A percentile compares a stretch with the other conserved stretches of the same genome.
These are phyloP conservation scores for Halenospora varia DNA, from an alignment of 495 filamentous ascomycete species.

Conservation along the genomic window DNA sequence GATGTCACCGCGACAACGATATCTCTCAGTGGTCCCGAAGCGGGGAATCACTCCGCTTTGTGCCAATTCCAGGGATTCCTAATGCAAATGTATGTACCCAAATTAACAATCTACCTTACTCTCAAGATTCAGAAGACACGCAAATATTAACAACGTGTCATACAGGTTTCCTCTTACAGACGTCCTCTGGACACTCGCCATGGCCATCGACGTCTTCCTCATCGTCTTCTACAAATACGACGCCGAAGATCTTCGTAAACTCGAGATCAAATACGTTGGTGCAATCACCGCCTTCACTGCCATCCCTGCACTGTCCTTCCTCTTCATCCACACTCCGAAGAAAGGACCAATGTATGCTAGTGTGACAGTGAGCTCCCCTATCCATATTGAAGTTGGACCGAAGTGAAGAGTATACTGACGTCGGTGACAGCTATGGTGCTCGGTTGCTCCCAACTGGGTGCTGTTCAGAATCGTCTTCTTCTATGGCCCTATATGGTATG, in stretches of 20 bases:
- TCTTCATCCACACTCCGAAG: constrained; percentile 34
- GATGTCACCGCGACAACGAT: constrained; percentile 44
- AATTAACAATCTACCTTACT: background rate
- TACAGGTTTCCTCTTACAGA: constrained; percentile 45
- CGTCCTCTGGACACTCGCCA: constrained; percentile 45
- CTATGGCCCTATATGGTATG: constrained; percentile 43
- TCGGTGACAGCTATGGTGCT: constrained; percentile 38
- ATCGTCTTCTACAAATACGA: constrained; percentile 43
- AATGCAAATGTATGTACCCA: constrained; percentile 38
- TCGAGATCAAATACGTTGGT: constrained; percentile 39
- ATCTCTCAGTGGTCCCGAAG: constrained; percentile 35
- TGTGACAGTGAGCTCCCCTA: constrained; percentile 31
- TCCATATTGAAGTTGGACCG: background rate
- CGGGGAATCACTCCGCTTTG: constrained; percentile 34
- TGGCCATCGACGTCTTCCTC: constrained; percentile 41
- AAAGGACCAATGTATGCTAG: constrained; percentile 42
- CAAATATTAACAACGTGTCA: background rate
- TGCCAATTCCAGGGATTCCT: constrained; percentile 47
- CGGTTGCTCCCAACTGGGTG: constrained; percentile 41
- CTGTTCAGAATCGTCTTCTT: constrained; percentile 39
- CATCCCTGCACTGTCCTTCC: constrained; percentile 39
- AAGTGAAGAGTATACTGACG: background rate
- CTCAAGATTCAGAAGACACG: background rate
- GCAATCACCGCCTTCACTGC: constrained; percentile 34
- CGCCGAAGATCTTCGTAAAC: constrained; percentile 30